Evolutionary conservation across 177 flowering plant species (phyloP).

Genomic region (Vitis hybrid): DNA sequence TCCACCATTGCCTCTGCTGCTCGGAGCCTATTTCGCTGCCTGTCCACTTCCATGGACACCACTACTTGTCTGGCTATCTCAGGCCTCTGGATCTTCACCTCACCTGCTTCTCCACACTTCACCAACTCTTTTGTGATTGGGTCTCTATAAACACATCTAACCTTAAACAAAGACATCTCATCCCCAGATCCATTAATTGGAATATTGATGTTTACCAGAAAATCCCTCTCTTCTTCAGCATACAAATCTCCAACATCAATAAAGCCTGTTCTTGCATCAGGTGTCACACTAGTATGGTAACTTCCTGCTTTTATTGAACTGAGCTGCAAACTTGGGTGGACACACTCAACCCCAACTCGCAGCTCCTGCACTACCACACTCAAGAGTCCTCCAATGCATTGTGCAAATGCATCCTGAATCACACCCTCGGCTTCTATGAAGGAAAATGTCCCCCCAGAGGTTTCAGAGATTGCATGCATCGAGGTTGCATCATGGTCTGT

Average conservation of each 20-base stretch:
- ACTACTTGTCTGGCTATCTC: constrained; percentile 23
- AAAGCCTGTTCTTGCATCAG: constrained; percentile 41
- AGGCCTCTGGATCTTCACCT: constrained; percentile 56
- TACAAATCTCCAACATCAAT: constrained; percentile 73
- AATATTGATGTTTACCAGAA: constrained; percentile 53
- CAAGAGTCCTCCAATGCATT: constrained; percentile 89
- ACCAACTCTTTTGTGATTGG: constrained; percentile 50
- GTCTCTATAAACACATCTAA: constrained; percentile 51
- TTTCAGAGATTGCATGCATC: constrained; percentile 86
- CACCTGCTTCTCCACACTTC: constrained; percentile 30
- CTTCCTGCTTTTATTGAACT: constrained; percentile 71
- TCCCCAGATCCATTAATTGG: constrained; percentile 34
- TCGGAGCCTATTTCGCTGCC: constrained; percentile 62
- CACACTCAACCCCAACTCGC: constrained; percentile 46
- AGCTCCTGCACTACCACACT: constrained; percentile 82
- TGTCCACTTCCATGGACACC: constrained; percentile 71
- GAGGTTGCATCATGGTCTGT: constrained; percentile 79
- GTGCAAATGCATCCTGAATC: constrained; percentile 95
- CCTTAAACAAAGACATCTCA: constrained; percentile 47
- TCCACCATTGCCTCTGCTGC: constrained; percentile 77
- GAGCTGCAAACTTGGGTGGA: constrained; percentile 42
- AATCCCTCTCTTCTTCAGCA: constrained; percentile 89
- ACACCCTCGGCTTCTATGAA: constrained; percentile 78
- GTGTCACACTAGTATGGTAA: constrained; percentile 35
- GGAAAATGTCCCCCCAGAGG: constrained; percentile 87